Evolutionary conservation across 2,329 filamentous ascomycete genomes (phyloP).

Genomic region (Truncatella angustata): DNA sequence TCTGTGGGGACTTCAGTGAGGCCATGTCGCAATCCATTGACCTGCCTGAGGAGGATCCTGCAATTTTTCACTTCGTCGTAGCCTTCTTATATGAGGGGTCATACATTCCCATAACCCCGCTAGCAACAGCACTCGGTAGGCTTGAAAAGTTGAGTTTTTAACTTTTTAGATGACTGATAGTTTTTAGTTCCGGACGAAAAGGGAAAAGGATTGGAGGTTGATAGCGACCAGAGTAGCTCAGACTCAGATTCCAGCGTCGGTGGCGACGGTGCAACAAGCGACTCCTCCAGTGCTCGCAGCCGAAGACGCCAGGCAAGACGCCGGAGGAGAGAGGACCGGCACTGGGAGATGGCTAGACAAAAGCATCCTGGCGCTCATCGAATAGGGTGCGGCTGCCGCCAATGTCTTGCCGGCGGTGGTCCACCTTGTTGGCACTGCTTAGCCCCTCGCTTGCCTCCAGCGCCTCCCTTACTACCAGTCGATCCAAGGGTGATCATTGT

Average conservation of each 20-base stretch:
- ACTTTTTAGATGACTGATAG: neutral
- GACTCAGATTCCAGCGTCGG: conserved; percentile 27
- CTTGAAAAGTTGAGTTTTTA: neutral
- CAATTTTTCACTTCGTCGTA: conserved; percentile 50
- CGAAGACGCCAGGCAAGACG: conserved; percentile 31
- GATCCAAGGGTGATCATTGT: conserved; percentile 11
- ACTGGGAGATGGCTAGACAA: conserved; percentile 35
- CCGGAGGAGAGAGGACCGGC: conserved; percentile 32
- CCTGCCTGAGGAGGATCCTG: conserved; percentile 49
- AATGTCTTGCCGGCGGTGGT: conserved; percentile 32
- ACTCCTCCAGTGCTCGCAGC: conserved; percentile 33
- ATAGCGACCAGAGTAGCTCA: conserved; percentile 31
- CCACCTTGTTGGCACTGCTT: conserved; percentile 42
- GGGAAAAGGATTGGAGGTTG: conserved; percentile 35
- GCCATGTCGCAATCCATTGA: conserved; percentile 43
- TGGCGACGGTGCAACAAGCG: conserved; percentile 23
- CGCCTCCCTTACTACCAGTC: conserved; percentile 14
- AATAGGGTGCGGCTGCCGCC: conserved; percentile 41
- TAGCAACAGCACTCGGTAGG: conserved; percentile 36
- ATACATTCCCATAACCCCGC: conserved; percentile 44
- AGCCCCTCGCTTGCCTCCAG: conserved; percentile 30
- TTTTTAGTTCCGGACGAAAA: conserved; percentile 29
- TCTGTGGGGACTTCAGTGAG: conserved; percentile 47
- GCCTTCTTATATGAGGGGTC: conserved; percentile 49
- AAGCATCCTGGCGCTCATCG: conserved; percentile 45